Conservation (phyloP, 1,284 basidiomycete genomes). For the Lentinula novae-zelandiae region DNA sequence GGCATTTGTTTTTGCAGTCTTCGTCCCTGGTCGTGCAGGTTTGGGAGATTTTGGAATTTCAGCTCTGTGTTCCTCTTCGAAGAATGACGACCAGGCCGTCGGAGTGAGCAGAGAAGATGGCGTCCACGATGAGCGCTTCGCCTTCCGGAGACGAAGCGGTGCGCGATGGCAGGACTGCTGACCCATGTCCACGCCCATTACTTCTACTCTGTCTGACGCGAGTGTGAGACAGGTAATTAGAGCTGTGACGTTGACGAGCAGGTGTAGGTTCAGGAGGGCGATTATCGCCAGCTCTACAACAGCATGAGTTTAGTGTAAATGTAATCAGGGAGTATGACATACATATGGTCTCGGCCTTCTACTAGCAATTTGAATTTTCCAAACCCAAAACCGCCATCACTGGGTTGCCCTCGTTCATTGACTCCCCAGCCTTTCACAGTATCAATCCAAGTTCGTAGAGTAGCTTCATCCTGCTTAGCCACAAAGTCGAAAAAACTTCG, state of each 20-base stretch:
- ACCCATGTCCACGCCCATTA: background rate
- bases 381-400: conserved; percentile 77
- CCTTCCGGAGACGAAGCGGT: conserved; percentile 20
- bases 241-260: background rate
- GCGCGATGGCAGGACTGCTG: background rate
- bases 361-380: conserved; percentile 57
- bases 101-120: conserved; percentile 78
- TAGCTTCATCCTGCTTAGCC: conserved; percentile 50
- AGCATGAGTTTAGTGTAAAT: conserved; percentile 7
- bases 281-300: background rate
- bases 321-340: conserved; percentile 32
- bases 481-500: conserved; percentile 77
- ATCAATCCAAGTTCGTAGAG: conserved; percentile 67
- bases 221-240: background rate
- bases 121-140: conserved; percentile 46
- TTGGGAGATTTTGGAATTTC: background rate
- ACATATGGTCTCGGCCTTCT: conserved; percentile 51
- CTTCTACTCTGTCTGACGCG: background rate
- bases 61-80: conserved; percentile 31
- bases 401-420: conserved; percentile 73
- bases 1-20: too few species aligned
- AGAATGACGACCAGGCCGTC: conserved; percentile 77
- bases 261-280: background rate
- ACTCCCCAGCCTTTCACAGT: conserved; percentile 76
- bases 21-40: too few species aligned